Base-by-base conservation (phyloP, 164 flowering plant genomes). In the Vitis labrusca region DNA sequence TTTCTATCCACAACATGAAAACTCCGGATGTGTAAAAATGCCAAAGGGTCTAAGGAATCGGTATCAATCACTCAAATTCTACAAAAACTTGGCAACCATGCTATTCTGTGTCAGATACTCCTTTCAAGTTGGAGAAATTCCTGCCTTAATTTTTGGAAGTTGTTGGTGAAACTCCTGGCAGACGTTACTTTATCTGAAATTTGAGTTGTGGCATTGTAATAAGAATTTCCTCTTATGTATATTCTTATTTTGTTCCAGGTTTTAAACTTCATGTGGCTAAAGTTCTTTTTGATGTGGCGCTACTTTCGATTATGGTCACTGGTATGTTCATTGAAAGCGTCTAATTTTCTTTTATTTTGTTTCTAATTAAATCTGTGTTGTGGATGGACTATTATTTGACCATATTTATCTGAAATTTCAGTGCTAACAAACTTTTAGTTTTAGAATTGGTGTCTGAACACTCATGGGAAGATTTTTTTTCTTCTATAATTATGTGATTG, bases 241-340 rank as follows among this genome's bases (percentile, higher is more conserved):
- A 53, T 4, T 60, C 32, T 68, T 71, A 12, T 74, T 32, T 61
- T 73, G 74, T 17, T 68, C 29, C 88, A 95, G 99, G 98, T 95
- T 49, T 80, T 95, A 29, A 93, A 86, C 75, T 93, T 95, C 81
- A 95, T 95, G 98, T 95, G 99, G 99, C 86, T 95, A 6, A 95
- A 95, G 75, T 95, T 95, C 77, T 74, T 86, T 29, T 79, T 95
- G 57, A 88, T 95, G 62, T 95, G 99, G 98, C 98, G 99, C 71
- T 95, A 85, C 76, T 95, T 95, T 67, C 85, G 97, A 19, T 86
- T 95, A 73, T 95, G 98, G 96, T 86, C 99, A 59, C 80, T 93
- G 98, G 99, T 95, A 88, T 32, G 79, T 64, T 61, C 23, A n/a
- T 55, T 16, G 51, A 3, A 53, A 44, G 30, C n/a, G 15, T 47